Base-by-base conservation (phyloP, 805 yeast species). In the Teunomyces kruisii region DNA sequence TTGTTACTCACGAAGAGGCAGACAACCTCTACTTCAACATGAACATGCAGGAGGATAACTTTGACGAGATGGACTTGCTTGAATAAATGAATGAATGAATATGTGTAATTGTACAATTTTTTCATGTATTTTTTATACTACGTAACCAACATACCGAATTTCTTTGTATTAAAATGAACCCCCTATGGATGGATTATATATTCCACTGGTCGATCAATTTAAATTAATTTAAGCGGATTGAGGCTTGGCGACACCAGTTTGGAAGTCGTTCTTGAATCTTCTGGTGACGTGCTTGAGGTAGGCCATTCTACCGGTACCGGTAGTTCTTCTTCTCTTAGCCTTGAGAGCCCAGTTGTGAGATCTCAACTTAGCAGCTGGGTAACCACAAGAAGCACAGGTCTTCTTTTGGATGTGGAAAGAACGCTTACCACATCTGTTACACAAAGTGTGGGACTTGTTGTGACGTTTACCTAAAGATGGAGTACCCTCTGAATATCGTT, bases 391-490 rank as follows among this genome's bases (percentile, higher is more conserved):
- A 75, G 98, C 75, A 82, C 99, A 94, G 68, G 96, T 89, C 85
- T 88, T 88, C 96, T 92, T 94, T 83, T 94, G 99, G 75, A 86
- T 79, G 82, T 94, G 98, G 96, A 92, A 92, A 54, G 97, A 86
- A 83, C 98, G 96, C 73, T 83, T 80, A 72, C 98, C 98, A 83
- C 99, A 94, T 86, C 96, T 86, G 83, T 87, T 89, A 85, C 99
- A 94, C 78, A 91, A 82, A 74, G 95, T 86, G 89, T 94, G 99
- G 74, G 98, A 86, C 83, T 94, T 94, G 92, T 88, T 91, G 88
- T 94, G 97, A 79, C 94, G 90, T 83, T 92, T 92, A 85, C 99
- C 99, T 84, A 89, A 86, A 76, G 97, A 89, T 81, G 98, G 97
- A 78, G 99, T 92, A 88, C 99, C 99, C 90, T 92, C 96, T 71